Base-by-base conservation (phyloP, 768 basidiomycete genomes). In the Gymnopilus junonius region DNA sequence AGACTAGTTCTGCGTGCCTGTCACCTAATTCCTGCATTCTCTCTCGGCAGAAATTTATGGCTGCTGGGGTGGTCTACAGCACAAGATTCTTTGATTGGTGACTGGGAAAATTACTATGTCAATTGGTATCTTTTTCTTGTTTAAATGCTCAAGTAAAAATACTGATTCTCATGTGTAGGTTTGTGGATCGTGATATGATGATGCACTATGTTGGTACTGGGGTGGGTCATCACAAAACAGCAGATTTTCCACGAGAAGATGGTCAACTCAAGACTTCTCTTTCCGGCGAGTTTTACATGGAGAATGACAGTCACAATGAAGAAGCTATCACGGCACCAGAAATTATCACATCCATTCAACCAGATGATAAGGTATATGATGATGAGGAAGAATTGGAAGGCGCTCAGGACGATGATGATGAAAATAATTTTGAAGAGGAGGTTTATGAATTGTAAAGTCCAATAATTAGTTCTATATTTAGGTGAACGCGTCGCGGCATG, bases 21-120 rank as follows among this genome's bases (percentile, higher is more conserved):
- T 27, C 67, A 70, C 42, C 43, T 68, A 14, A 73, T 79, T 31
- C 77, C 74, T 10, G 67, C 68, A 10, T 77, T 76, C 54, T 21
- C 62, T 1, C 23, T 55, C 45, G 75, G 74, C n/a, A 48, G 63
- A 21, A 71, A 66, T 5, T 3, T 32, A 1, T 20, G 63, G 1
- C 62, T 74, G 3, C 67, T 72, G 31, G 61, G 39, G 17, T n/a
- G 31, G 31, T 59, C 39, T 48, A 50, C 53, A 37, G 58, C 31
- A 21, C 27, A 34, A 32, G 37, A 21, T 23, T 37, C 27, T 20
- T 27, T 27, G 25, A 40, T 8, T 12, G 60, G 55, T 8, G 69
- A 70, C 35, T 75, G 72, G 67, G 54, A 50, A 32, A 40, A 67
- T 35, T 80, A 71, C 50, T 81, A 77, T 70, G 73, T 81, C 2